Conservation (phyloP, 1,139 yeast genomes). For the Blastobotrys buckinghamii region DNA sequence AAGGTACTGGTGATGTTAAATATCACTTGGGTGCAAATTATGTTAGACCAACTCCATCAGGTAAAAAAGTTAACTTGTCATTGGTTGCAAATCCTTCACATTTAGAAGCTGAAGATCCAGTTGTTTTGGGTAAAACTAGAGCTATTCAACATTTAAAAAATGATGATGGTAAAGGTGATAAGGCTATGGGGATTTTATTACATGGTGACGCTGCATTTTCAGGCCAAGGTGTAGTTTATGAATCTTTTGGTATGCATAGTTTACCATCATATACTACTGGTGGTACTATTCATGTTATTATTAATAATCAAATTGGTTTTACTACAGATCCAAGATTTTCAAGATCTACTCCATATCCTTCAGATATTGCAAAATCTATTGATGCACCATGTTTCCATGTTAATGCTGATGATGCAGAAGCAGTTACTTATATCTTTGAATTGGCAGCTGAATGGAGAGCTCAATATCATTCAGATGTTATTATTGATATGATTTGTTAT, state of each 20-base stretch:
- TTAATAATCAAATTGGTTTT: slow-evolving; percentile 96
- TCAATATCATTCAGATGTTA: slow-evolving; percentile 87
- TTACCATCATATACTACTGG: slow-evolving; percentile 94
- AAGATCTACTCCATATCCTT: slow-evolving; percentile 93
- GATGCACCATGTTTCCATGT: slow-evolving; percentile 98
- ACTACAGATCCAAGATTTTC: slow-evolving; percentile 96
- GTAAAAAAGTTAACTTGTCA: slow-evolving; percentile 87
- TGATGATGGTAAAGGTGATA: slow-evolving; percentile 70
- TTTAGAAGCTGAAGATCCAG: slow-evolving; percentile 97
- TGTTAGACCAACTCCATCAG: slow-evolving; percentile 95
- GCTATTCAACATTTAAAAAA: slow-evolving; percentile 86
- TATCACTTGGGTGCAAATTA: slow-evolving; percentile 98
- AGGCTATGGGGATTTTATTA: slow-evolving; percentile 81
- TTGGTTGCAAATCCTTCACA: slow-evolving; percentile 97
- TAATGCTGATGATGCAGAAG: slow-evolving; percentile 77
- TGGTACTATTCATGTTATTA: slow-evolving; percentile 91
- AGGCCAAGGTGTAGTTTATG: slow-evolving; percentile 96
- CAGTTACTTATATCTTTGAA: slow-evolving; percentile 79
- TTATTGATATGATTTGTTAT: slow-evolving; percentile 94
- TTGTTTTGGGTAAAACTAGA: slow-evolving; percentile 93
- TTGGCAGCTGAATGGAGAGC: slow-evolving; percentile 98
- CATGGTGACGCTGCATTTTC: slow-evolving; percentile 99
- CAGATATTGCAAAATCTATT: slow-evolving; percentile 89
- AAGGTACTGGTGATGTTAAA: slow-evolving; percentile 96
- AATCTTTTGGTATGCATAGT: slow-evolving; percentile 87